These are phyloP conservation scores for Daldinia grandis DNA, from an alignment of 495 filamentous ascomycete genomes.

Conservation along the genomic window DNA sequence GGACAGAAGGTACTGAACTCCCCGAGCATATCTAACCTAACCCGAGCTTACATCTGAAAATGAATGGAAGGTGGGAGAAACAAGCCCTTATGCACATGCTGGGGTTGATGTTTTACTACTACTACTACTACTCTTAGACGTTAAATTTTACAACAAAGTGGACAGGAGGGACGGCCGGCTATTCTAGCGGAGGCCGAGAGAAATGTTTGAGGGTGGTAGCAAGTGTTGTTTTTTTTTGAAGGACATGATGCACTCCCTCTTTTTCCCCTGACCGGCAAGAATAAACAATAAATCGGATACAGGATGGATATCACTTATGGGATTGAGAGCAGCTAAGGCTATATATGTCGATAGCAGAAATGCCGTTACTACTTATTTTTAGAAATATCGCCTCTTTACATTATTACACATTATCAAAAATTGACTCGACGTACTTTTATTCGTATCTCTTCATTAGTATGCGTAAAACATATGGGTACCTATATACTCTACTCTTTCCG, in stretches of 20 bases:
- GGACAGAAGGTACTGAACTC: conserved; percentile 41
- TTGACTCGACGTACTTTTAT: background rate
- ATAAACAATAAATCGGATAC: background rate
- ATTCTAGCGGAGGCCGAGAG: conserved; percentile 1
- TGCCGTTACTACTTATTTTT: background rate
- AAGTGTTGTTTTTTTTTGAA: background rate
- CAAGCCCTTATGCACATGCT: conserved; percentile 15
- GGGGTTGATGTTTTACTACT: conserved; percentile 5
- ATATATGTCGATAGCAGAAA: background rate
- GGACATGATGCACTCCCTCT: background rate
- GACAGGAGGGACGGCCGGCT: conserved; percentile 8
- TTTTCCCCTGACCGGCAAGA: background rate
- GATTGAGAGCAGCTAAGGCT: background rate
- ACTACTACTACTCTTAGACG: conserved; percentile 18
- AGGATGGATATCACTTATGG: background rate
- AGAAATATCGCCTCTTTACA: background rate
- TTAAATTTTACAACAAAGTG: conserved; percentile 23
- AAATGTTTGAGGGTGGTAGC: conserved; percentile 2
- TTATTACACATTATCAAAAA: background rate
- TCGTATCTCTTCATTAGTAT: background rate
- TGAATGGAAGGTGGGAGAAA: conserved; percentile 1
- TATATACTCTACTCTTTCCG: too few relatives aligned
- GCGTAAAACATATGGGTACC: background rate
- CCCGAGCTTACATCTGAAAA: background rate
- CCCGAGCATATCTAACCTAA: conserved; percentile 28